phyloP scores from a whole-genome alignment of 805 yeast species.

The Priceomyces medius region DNA sequence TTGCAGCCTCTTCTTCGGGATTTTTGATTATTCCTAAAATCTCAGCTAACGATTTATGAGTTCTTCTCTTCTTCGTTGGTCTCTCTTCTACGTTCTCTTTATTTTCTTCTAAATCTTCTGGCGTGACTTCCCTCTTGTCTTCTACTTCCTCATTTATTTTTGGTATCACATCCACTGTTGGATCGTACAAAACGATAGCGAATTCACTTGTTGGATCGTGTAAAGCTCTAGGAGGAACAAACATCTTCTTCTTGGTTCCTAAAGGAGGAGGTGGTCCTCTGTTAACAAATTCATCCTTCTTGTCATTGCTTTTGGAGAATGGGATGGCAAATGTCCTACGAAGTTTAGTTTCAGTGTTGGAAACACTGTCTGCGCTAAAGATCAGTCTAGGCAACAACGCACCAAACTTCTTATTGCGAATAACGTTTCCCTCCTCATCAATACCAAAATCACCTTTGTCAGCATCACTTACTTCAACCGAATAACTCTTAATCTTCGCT shows the following conservation, averaged over 20 bases:
- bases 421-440: slow-evolving; percentile 32
- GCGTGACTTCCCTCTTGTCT: slow-evolving; percentile 12
- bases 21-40: slow-evolving; percentile 67
- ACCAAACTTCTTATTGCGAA: slow-evolving; percentile 41
- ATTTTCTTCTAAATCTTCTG: slow-evolving; percentile 12
- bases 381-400: slow-evolving; percentile 61
- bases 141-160: slow-evolving; percentile 19
- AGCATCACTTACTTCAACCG: slow-evolving; percentile 21
- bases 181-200: slow-evolving; percentile 93
- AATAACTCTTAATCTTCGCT: slow-evolving; percentile 32
- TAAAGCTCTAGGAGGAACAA: slow-evolving; percentile 83
- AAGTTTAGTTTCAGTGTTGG: slow-evolving; percentile 38
- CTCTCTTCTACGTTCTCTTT: slow-evolving; percentile 15
- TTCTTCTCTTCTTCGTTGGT: slow-evolving; percentile 37
- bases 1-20: slow-evolving; percentile 48
- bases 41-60: slow-evolving; percentile 72
- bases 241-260: slow-evolving; percentile 72
- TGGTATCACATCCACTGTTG: slow-evolving; percentile 71
- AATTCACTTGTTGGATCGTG: slow-evolving; percentile 93
- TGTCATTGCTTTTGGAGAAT: slow-evolving; percentile 38
- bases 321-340: slow-evolving; percentile 59
- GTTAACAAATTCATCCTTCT: slow-evolving; percentile 28
- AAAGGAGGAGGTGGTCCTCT: slow-evolving; percentile 71
- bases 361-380: slow-evolving; percentile 34
- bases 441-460: slow-evolving; percentile 24